Conservation (phyloP, 1,284 basidiomycete species). For the Boletus hoseneyae region DNA sequence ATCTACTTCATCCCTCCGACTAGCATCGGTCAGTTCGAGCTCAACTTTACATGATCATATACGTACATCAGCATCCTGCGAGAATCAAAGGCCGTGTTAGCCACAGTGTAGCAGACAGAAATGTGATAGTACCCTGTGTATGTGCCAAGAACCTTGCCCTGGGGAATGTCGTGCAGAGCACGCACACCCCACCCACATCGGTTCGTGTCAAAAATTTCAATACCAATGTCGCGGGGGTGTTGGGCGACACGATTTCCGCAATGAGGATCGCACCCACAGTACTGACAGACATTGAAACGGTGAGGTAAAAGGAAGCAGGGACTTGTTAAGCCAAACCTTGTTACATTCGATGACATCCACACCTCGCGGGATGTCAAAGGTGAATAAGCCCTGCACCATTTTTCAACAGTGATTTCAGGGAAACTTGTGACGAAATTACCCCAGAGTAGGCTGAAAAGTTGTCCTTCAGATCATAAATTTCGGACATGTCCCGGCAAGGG, state of each 20-base stretch:
- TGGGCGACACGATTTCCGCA: conserved; percentile 58
- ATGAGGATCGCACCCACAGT: conserved; percentile 40
- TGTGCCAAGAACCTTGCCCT: conserved; percentile 57
- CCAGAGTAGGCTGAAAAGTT: conserved; percentile 42
- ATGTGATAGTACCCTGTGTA: conserved; percentile 54
- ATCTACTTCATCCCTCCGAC: conserved; percentile 40
- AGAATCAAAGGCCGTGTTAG: conserved; percentile 3
- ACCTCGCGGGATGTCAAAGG: conserved; percentile 41
- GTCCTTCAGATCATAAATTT: conserved; percentile 17
- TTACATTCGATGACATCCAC: conserved; percentile 61
- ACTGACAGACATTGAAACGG: conserved; percentile 28
- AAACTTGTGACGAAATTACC: conserved; percentile 26
- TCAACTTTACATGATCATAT: neutral
- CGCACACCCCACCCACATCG: conserved; percentile 56
- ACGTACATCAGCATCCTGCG: conserved; percentile 28
- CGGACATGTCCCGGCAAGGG: conserved; percentile 32
- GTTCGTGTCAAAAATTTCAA: conserved; percentile 58
- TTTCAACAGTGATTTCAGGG: neutral
- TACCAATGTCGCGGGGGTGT: conserved; percentile 41
- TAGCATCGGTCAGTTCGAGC: conserved; percentile 19
- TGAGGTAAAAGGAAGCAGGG: neutral
- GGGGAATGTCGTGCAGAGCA: conserved; percentile 32
- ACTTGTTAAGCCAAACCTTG: conserved; percentile 34
- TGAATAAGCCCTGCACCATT: conserved; percentile 45
- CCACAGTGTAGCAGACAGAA: neutral